Conservation (phyloP, 2,329 filamentous ascomycete genomes). For the Zelopaecilomyces penicillatus region DNA sequence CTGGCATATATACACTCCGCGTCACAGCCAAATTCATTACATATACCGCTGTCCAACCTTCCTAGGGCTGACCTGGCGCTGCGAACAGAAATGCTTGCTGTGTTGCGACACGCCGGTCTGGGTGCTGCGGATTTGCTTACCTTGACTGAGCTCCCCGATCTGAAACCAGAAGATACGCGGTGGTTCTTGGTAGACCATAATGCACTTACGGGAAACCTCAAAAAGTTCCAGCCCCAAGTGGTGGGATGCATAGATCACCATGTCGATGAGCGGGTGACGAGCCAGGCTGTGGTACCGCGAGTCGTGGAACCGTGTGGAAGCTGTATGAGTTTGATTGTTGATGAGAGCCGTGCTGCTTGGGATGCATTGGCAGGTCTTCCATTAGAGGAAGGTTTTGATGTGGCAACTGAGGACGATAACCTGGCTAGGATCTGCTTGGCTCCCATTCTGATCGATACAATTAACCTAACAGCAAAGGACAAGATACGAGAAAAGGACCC, state of each 20-base stretch:
- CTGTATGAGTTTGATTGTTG: slow-evolving; percentile 62
- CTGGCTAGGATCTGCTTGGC: slow-evolving; percentile 61
- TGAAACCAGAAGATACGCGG: slow-evolving; percentile 47
- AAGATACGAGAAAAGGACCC: slow-evolving; percentile 60
- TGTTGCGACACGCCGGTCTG: slow-evolving; percentile 54
- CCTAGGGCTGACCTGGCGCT: slow-evolving; percentile 57
- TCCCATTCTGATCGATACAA: slow-evolving; percentile 66
- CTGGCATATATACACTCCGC: slow-evolving; percentile 66
- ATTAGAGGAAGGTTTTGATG: slow-evolving; percentile 14
- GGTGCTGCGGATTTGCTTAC: slow-evolving; percentile 55
- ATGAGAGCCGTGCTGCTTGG: slow-evolving; percentile 52
- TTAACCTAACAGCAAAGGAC: slow-evolving; percentile 50
- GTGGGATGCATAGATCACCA: slow-evolving; percentile 71
- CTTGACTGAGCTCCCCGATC: slow-evolving; percentile 39
- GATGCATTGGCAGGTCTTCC: slow-evolving; percentile 32
- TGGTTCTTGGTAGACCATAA: slow-evolving; percentile 82
- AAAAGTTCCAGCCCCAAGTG: slow-evolving; percentile 43
- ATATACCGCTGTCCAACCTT: slow-evolving; percentile 68
- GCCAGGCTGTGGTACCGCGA: slow-evolving; percentile 40
- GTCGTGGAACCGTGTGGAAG: slow-evolving; percentile 61
- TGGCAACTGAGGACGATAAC: slow-evolving; percentile 39
- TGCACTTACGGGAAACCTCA: slow-evolving; percentile 53
- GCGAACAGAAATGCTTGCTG: slow-evolving; percentile 63
- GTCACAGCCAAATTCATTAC: slow-evolving; percentile 43
- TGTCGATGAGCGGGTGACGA: slow-evolving; percentile 56